Evolutionary conservation across 2,329 filamentous ascomycete genomes (phyloP), one percentile per base, ranked within the genome.

Genomic region (Trichoderma sp.): DNA sequence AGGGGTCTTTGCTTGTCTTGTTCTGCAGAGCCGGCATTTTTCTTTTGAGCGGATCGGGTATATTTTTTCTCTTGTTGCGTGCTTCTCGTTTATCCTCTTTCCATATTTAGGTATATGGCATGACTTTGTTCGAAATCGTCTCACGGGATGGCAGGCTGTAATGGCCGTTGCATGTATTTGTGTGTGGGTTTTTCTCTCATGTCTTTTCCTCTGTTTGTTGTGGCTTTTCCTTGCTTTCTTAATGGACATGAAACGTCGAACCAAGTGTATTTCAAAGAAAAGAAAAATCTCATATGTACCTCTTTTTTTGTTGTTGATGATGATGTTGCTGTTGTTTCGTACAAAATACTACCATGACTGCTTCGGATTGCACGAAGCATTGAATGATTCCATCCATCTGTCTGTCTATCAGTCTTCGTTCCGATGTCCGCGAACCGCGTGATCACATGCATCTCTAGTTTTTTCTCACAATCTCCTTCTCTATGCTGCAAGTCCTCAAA

Each of bases 11-110:
- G 38, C 38, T 45, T 60, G 59, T 64, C 69, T 64, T 72, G 38
- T 64, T 72, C 29, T 56, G 41, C 60, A 53, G 69, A 64, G 69
- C 69, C 60, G 60, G 69, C 69, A 72, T 72, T 53, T 53, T 72
- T 53, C 16, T 33, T 72, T 65, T 27, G 59, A 64, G 67, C 67
- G 67, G 56, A 71, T 71, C 53, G 14, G 67, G 50, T 71, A n/a
- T 29, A 14, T 31, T 35, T 29, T 60, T 69, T 69, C 18, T 41
- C 8, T 50, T 3, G n/a, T 21, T 53, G 50, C 38, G 21, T n/a
- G 7, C 27, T 56, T 72, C 7, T 56, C 21, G 33, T 9, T 29
- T 27, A 5, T 63, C 38, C 18, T 65, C 21, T 64, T 56, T 14
- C 33, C 24, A 45, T 59, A 45, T 68, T 45, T 9, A 53, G 50